Evolutionary conservation across 2,329 filamentous ascomycete genomes (phyloP), one percentile per base, ranked within the genome.

Genomic region (Trichoderma simmonsii): DNA sequence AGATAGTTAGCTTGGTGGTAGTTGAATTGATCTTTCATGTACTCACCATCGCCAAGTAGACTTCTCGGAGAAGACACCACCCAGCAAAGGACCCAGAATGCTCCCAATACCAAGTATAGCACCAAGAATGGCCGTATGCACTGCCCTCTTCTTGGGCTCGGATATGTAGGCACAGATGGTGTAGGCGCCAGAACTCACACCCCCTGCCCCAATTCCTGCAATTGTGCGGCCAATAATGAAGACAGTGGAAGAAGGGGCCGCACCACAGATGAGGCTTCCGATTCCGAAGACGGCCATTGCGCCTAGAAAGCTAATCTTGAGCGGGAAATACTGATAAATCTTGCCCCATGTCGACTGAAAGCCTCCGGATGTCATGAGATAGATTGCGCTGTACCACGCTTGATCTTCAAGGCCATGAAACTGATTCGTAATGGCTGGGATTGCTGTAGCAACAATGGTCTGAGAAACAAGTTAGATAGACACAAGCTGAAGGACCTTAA

Each of bases 331-430:
- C 60, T 81, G 83, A 74, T 81, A 84, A 0, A 78, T 78, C 30
- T 85, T 85, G 34, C 83, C 82, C 77, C 79, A 83, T 48, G 78
- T 76, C 3, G 80, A 78, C 74, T 83, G 81, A 73, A 82, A 80
- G 56, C 77, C 79, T 1, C 79, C 83, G 14, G 82, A 73, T 6
- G 82, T 83, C 66, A 85, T 77, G 71, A 86, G 84, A 73, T 82
- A 86, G 26, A 84, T 84, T 14, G 84, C 81, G 4, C 85, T 85
- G 74, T 89, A 89, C 87, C 87, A 89, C 11, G 84, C 83, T 14
- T 87, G 81, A 66, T 86, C 82, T 28, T 80, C 78, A 6, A 87
- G 80, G 43, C 82, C 79, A 34, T 83, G 77, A 76, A 85, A 84
- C 24, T 84, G 80, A 73, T 81, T 82, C 1, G 85, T 86, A 73